These are phyloP conservation scores for Excoecaria agallocha DNA, from an alignment of 345 rosid species.

Conservation along the genomic window DNA sequence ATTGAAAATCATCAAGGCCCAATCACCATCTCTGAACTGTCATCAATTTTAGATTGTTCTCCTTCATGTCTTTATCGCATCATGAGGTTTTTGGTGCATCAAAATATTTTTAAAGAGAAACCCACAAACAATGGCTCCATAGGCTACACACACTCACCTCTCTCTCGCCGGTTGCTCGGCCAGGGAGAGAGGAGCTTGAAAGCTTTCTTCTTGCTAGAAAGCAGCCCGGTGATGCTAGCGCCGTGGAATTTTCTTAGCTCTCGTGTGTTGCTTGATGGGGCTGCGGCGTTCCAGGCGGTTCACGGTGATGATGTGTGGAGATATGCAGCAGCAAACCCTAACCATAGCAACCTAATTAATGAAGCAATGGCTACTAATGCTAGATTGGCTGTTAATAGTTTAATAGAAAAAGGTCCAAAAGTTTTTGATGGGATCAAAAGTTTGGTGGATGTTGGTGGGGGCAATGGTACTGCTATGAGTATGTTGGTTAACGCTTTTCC, in stretches of 20 bases:
- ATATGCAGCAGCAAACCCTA: slow-evolving; percentile 37
- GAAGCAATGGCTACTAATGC: slow-evolving; percentile 69
- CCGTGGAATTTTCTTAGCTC: slow-evolving; percentile 58
- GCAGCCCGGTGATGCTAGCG: slow-evolving; percentile 49
- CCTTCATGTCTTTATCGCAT: slow-evolving; percentile 52
- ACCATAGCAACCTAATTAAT: slow-evolving; percentile 36
- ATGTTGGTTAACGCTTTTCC: slow-evolving; percentile 56
- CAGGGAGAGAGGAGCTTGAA: slow-evolving; percentile 43
- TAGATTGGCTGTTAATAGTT: slow-evolving; percentile 37
- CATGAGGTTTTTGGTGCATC: slow-evolving; percentile 62
- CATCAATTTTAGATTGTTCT: slow-evolving; percentile 46
- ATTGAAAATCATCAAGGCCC: slow-evolving; percentile 46
- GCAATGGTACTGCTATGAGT: slow-evolving; percentile 53
- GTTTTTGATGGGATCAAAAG: slow-evolving; percentile 51
- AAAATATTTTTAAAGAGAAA: slow-evolving; percentile 40
- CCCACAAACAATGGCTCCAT: slow-evolving; percentile 19
- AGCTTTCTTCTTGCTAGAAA: slow-evolving; percentile 39
- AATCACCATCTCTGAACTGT: slow-evolving; percentile 47
- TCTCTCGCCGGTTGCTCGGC: slow-evolving; percentile 52
- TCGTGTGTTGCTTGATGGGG: slow-evolving; percentile 23
- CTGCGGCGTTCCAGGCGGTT: slow-evolving; percentile 44
- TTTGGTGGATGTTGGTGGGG: slow-evolving; percentile 76
- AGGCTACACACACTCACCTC: slow-evolving; percentile 48
- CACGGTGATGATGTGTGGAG: slow-evolving; percentile 54
- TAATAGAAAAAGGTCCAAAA: slow-evolving; percentile 39